phyloP scores from a whole-genome alignment of 139 green algal species.

The Haematococcus sp. region DNA sequence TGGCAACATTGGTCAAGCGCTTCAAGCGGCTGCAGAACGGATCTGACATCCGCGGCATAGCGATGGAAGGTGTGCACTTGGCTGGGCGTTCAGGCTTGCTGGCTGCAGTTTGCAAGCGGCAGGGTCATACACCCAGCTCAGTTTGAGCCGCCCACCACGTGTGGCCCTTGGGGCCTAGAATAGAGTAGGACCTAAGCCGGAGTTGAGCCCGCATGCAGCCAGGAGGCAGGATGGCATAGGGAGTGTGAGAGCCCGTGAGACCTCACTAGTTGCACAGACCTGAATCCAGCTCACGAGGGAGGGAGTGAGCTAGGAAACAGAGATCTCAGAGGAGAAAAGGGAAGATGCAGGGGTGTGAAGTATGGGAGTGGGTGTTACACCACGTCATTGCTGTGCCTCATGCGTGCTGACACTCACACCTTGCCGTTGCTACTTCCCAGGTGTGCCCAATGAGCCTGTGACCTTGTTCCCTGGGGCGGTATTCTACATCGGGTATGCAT shows the following conservation, averaged over 20 bases:
- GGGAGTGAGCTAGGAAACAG: no score
- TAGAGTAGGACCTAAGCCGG: no score
- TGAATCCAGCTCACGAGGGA: no score
- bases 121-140: not conserved
- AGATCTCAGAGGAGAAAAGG: no score
- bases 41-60: constrained; percentile 88
- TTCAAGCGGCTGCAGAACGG: constrained; percentile 86
- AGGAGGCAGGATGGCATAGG: no score
- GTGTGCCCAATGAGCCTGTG: constrained; percentile 66
- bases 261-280: not conserved
- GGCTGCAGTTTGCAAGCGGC: not conserved
- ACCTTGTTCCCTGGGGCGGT: constrained; percentile 66
- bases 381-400: not conserved
- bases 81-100: not conserved
- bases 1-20: constrained; percentile 26
- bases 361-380: not conserved
- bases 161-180: no score
- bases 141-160: not conserved
- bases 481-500: constrained; percentile 80
- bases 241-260: constrained; percentile 2
- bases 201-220: no score
- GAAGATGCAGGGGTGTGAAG: no score
- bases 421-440: constrained; percentile 37
- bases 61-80: constrained; percentile 63
- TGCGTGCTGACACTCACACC: not conserved